A percentile compares a stretch with the other conserved stretches of the same genome.
phyloP scores from a whole-genome alignment of 140 eudicot genomes.

The Erigeron philadelphicus region DNA sequence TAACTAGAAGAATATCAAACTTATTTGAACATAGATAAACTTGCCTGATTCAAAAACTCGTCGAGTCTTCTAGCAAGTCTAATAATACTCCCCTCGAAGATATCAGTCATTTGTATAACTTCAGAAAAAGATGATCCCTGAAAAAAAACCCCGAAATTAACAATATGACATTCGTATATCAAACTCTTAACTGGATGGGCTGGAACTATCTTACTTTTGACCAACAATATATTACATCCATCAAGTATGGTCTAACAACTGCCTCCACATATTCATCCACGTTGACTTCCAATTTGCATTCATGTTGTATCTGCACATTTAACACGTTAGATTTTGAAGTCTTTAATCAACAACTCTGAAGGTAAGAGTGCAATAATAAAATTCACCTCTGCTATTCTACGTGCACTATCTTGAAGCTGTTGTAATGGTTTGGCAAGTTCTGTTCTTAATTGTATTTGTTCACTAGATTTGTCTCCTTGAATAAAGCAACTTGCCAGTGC shows the following conservation, averaged over 20 bases:
- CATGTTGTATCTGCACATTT: conserved; percentile 81
- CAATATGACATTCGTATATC: not conserved
- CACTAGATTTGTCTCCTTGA: conserved; percentile 84
- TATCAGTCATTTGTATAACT: conserved; percentile 95
- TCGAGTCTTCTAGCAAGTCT: conserved; percentile 93
- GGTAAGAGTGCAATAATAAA: not conserved
- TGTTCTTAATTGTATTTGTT: conserved; percentile 78
- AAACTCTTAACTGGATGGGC: not conserved
- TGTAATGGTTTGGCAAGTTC: conserved; percentile 91
- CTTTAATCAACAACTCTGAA: not conserved
- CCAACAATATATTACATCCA: conserved; percentile 98
- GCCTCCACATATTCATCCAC: conserved; percentile 98
- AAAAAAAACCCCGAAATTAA: not conserved
- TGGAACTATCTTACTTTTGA: conserved; percentile 56
- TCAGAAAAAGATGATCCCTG: conserved; percentile 87
- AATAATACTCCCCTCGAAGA: conserved; percentile 92
- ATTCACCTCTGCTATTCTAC: conserved; percentile 83
- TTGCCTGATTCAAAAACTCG: conserved; percentile 93
- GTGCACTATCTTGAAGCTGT: conserved; percentile 97
- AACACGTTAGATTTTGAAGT: not conserved
- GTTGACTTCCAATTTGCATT: conserved; percentile 81
- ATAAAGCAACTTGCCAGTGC: conserved; percentile 95
- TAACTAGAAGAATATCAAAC: not conserved
- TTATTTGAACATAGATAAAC: conserved; percentile 7
- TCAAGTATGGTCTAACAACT: conserved; percentile 80